Evolutionary conservation across 345 rosid genomes (phyloP).

Genomic region (Noccaea bulbosa): DNA sequence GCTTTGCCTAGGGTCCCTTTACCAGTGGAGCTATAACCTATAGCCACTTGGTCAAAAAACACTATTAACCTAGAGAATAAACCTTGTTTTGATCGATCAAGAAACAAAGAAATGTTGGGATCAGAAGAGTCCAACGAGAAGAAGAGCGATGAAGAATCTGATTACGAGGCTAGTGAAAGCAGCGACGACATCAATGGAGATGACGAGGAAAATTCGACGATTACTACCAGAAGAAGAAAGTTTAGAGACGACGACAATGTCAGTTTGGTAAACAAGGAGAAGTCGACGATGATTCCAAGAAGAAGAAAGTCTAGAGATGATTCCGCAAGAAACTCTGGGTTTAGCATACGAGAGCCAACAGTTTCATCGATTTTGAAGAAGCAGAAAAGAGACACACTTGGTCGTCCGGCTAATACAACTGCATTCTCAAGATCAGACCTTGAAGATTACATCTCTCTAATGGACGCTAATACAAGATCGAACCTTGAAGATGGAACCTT

Average conservation of each 20-base stretch:
- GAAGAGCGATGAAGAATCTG: not conserved
- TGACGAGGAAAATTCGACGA: not conserved
- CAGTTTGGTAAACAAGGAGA: not conserved
- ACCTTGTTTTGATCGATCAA: not conserved
- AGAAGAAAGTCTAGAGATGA: no score
- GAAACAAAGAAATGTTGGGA: constrained; percentile 6
- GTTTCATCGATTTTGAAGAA: not conserved
- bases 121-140: not conserved
- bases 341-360: not conserved
- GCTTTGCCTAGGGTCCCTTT: no score
- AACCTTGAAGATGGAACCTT: no score
- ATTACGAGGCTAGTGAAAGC: not conserved
- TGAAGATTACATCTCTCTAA: no score
- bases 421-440: not conserved
- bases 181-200: not conserved
- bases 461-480: no score
- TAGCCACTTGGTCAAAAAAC: no score
- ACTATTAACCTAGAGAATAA: no score
- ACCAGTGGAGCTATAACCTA: no score
- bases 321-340: not conserved
- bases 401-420: not conserved
- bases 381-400: not conserved
- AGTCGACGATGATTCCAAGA: no score
- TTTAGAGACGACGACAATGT: not conserved
- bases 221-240: no score